These are phyloP conservation scores for Wickerhamiella infanticola DNA, from an alignment of 1,139 yeast genomes.

Conservation along the genomic window DNA sequence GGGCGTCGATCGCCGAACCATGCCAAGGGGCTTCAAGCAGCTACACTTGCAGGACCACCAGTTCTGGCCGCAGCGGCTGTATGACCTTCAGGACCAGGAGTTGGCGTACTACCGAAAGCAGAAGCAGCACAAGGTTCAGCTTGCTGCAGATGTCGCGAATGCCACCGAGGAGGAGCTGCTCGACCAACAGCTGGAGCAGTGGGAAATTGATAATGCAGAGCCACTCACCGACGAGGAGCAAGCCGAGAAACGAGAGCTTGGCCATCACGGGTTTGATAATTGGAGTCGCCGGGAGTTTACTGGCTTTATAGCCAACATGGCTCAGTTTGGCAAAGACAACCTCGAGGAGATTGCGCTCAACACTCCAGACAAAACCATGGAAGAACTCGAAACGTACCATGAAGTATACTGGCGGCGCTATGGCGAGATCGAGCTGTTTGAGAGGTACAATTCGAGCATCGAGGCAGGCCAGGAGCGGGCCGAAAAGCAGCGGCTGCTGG, in stretches of 20 bases:
- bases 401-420: slow-evolving; percentile 65
- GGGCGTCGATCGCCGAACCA: slow-evolving; percentile 26
- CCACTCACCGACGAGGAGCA: slow-evolving; percentile 72
- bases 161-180: slow-evolving; percentile 29
- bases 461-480: slow-evolving; percentile 77
- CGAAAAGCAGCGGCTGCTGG: slow-evolving; percentile 49
- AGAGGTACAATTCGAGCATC: slow-evolving; percentile 67
- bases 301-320: slow-evolving; percentile 67
- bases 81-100: slow-evolving; percentile 58
- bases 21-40: slow-evolving; percentile 33
- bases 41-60: slow-evolving; percentile 60
- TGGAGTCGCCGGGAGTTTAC: slow-evolving; percentile 92
- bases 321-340: slow-evolving; percentile 61
- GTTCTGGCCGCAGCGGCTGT: slow-evolving; percentile 57
- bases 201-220: slow-evolving; percentile 37
- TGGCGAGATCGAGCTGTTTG: slow-evolving; percentile 66
- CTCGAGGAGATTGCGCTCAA: slow-evolving; percentile 49
- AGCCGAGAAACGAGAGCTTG: slow-evolving; percentile 41
- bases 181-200: slow-evolving; percentile 44
- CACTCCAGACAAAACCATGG: slow-evolving; percentile 37
- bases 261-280: slow-evolving; percentile 51
- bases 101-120: slow-evolving; percentile 58
- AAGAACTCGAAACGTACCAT: slow-evolving; percentile 62
- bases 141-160: slow-evolving; percentile 29
- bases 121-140: slow-evolving; percentile 50